Evolutionary conservation across 139 green algal species (phyloP).

Genomic region (Closterium sp.): DNA sequence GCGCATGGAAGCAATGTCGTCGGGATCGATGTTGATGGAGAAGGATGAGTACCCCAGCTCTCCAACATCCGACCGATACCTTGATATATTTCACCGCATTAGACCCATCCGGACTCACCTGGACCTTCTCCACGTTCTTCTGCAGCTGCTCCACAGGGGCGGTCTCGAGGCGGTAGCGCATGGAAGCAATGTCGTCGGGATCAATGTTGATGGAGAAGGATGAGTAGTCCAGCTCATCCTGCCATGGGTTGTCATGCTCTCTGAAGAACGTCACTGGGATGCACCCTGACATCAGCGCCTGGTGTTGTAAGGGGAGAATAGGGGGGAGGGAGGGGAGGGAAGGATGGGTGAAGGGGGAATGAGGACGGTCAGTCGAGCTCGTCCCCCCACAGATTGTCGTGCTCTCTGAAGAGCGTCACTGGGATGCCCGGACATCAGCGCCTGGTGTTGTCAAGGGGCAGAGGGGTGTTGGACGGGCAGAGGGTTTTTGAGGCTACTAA

Average conservation of each 20-base stretch:
- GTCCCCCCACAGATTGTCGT: neutral
- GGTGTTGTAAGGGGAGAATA: neutral
- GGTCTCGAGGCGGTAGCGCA: neutral
- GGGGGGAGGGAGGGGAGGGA: neutral
- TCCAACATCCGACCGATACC: too few species aligned
- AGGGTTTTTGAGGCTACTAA: neutral
- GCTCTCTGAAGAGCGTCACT: too few species aligned
- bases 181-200: neutral
- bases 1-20: neutral
- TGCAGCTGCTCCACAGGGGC: constrained; percentile 4
- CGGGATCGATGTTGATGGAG: constrained; percentile 3
- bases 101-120: neutral
- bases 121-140: neutral
- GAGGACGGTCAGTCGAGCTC: neutral
- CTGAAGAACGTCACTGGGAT: neutral
- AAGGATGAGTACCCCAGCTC: constrained; percentile 6
- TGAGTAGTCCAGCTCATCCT: constrained; percentile 15
- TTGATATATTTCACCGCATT: neutral
- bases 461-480: too few species aligned
- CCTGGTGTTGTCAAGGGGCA: too few species aligned
- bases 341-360: neutral
- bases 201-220: constrained; percentile 9
- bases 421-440: too few species aligned
- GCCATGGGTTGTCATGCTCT: neutral
- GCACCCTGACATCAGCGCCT: neutral